Conservation (phyloP, 768 basidiomycete species). For the Russula vinacea region DNA sequence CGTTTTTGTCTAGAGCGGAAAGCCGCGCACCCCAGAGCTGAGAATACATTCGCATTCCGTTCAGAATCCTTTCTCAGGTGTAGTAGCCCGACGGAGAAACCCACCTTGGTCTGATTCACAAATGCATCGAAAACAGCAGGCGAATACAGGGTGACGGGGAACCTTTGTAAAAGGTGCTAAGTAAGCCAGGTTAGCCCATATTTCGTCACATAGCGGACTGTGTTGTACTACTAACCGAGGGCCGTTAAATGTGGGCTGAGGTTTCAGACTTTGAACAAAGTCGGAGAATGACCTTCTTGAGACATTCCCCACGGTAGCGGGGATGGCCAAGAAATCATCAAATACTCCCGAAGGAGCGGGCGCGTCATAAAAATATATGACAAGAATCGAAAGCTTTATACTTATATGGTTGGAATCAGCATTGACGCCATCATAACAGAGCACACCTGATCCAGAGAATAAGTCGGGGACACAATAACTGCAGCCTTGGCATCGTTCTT, state of each 20-base stretch:
- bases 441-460: not conserved
- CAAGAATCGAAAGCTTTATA: not conserved
- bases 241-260: not conserved
- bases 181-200: not conserved
- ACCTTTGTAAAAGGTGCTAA: not conserved
- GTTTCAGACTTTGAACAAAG: not conserved
- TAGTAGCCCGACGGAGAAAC: not conserved
- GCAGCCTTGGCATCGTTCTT: slow-evolving; percentile 2
- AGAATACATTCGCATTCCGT: no score
- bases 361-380: slow-evolving; percentile 27
- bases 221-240: not conserved
- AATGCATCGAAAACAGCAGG: not conserved
- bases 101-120: slow-evolving; percentile 6
- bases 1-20: no score
- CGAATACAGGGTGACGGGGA: slow-evolving; percentile 4
- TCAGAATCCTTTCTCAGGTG: no score
- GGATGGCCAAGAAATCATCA: slow-evolving; percentile 29
- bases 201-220: not conserved
- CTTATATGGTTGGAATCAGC: no score
- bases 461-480: not conserved
- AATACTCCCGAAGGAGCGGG: slow-evolving; percentile 26
- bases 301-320: not conserved
- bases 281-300: slow-evolving; percentile 9
- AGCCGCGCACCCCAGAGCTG: not conserved
- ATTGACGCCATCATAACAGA: not conserved